These are phyloP conservation scores for Penicillium mononematosum DNA, from an alignment of 495 filamentous ascomycete species.

Conservation along the genomic window DNA sequence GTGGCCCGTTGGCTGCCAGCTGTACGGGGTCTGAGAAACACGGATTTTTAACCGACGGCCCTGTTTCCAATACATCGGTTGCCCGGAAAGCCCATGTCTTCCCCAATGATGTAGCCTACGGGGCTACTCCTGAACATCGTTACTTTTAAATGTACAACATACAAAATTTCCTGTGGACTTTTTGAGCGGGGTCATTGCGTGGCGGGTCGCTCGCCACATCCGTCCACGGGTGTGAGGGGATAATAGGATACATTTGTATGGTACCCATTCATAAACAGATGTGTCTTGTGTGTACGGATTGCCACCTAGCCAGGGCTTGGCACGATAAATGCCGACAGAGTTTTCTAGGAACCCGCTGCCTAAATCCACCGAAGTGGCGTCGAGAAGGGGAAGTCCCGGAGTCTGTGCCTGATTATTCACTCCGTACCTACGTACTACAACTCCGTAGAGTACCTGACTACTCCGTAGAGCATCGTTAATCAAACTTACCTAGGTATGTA, in stretches of 20 bases:
- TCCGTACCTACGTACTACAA: no score
- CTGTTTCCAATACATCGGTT: constrained; percentile 6
- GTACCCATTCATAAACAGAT: background rate
- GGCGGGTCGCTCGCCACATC: constrained; percentile 4
- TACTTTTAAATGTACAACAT: background rate
- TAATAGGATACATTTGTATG: background rate
- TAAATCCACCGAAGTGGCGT: constrained; percentile 8
- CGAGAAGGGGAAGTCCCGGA: background rate
- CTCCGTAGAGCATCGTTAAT: background rate
- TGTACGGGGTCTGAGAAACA: background rate
- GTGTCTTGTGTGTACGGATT: background rate
- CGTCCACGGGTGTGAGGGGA: background rate
- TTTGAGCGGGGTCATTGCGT: constrained; percentile 7
- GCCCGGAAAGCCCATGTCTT: background rate
- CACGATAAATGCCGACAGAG: constrained; percentile 4
- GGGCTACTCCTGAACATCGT: background rate
- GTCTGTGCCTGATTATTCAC: background rate
- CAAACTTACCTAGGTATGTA: background rate
- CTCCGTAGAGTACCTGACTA: constrained; percentile 4
- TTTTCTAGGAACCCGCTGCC: constrained; percentile 3
- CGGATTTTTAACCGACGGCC: background rate
- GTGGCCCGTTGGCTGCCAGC: background rate
- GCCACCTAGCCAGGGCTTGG: constrained; percentile 4
- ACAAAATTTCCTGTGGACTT: background rate
- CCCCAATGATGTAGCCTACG: background rate